Evolutionary conservation across 208 protist genomes (phyloP), one percentile per base, ranked within the genome.

Genomic region (Crithidia brevicula): DNA sequence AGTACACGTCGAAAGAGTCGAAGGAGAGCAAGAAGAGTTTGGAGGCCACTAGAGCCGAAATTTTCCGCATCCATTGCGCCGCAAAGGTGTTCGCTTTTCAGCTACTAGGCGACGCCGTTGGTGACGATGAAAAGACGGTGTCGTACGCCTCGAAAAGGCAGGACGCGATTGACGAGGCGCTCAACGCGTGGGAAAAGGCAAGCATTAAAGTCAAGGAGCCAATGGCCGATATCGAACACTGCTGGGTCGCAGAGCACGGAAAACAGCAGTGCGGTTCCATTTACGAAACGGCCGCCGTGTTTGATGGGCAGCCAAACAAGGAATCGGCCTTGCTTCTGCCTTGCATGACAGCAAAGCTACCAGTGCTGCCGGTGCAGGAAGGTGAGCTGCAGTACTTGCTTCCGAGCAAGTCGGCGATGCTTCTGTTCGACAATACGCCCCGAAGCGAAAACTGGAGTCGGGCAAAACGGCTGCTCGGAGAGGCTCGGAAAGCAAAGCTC

Each of bases 61-160:
- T 64, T 11, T 85, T 86, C 40, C 83, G 85, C 30, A 70, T 92
- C 28, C 88, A 89, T 57, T 86, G 71, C 20, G 77, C 77, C 15
- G 86, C 67, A 34, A 94, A 94, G 42, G 72, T 82, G 2, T 90
- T 91, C 67, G 76, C 77, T 31, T 91, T 94, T 66, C 67, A 85
- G n/a, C 36, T 86, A 16, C 72, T 94, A 57, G 77, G 68, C 16
- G 77, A 76, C 36, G 50, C 72, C 23, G 71, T 87, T 2, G 40
- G 53, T 1, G 63, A 63, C 3, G 75, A 83, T 34, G 82, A 88
- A 53, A 92, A 84, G 56, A 60, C 80, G 33, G 42, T 72, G n/a
- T 56, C 67, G 0, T 67, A 77, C 25, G 42, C 88, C 16, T 72
- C 73, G 51, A 66, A 77, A 49, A 82, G 81, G 33, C 85, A 92